Evolutionary conservation across 2,329 filamentous ascomycete genomes (phyloP), one percentile per base, ranked within the genome.

Genomic region (Calonectria hawksworthii): DNA sequence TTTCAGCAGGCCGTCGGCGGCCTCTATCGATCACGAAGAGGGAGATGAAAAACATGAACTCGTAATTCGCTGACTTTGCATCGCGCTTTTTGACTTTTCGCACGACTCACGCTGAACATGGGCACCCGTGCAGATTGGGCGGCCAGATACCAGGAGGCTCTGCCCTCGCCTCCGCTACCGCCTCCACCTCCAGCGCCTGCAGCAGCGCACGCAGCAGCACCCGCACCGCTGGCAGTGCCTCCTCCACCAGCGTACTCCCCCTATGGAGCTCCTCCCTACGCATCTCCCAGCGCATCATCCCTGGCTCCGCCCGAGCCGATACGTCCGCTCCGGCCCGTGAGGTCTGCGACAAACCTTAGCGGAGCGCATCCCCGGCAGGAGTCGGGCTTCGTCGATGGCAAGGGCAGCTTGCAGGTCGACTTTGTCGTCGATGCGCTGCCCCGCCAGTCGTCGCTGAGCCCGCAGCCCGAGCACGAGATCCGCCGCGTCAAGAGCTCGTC

Each of bases 401-500:
- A 72, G 4, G 80, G 79, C 0, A 75, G 70, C 18, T 63, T 78
- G 9, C 79, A 71, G 7, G 80, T 81, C 11, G 74, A 75, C 26
- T 81, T 81, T 69, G 77, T 81, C 26, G 80, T 81, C 11, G 80
- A 81, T 74, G 75, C 74, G 0, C 71, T 78, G 23, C 76, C 80
- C 0, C 70, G 79, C 13, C 78, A 80, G 5, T 47, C 63, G 0
- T 78, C 76, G 1, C 23, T 70, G 4, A 68, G 75, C 5, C 76
- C 79, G 16, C 54, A 73, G 23, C 75, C 78, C 1, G 51, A 74
- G 1, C 71, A 75, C 56, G 80, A 81, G 77, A 80, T 84, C 8
- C 77, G 83, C 44, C 74, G 83, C 5, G 81, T 81, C 23, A 84
- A 83, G 76, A 84, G 82, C 68, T 84, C 84, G 6, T 84, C 83